Evolutionary conservation across 208 protist species (phyloP).

Genomic region (Trichomonas gallinae): DNA sequence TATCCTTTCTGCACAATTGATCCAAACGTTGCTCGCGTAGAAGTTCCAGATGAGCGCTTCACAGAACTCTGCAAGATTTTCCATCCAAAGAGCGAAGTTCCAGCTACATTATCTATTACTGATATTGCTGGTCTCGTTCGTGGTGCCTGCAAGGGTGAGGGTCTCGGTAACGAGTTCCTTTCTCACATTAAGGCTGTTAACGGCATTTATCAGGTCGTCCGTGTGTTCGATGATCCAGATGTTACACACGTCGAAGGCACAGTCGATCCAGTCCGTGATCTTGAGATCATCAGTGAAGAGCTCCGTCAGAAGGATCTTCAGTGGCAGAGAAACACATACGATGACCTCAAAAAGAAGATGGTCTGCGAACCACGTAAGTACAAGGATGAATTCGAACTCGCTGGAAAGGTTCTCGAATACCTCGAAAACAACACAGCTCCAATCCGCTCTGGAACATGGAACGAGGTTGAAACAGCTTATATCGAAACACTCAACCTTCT

Average conservation of each 20-base stretch:
- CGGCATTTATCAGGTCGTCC: conserved; percentile 42
- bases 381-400: conserved; percentile 16
- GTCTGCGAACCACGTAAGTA: conserved; percentile 2
- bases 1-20: conserved; percentile 39
- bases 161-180: conserved; percentile 41
- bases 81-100: not conserved
- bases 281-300: conserved; percentile 37
- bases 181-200: conserved; percentile 40
- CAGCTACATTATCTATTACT: conserved; percentile 22
- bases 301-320: conserved; percentile 31
- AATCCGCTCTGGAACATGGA: conserved; percentile 4
- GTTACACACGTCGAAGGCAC: conserved; percentile 37
- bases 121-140: conserved; percentile 44
- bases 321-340: not conserved
- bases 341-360: not conserved
- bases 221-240: conserved; percentile 30
- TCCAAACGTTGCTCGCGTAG: conserved; percentile 21
- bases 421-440: not conserved
- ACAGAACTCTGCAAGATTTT: conserved; percentile 6
- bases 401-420: not conserved
- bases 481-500: not conserved
- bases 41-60: conserved; percentile 32
- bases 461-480: conserved; percentile 8
- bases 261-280: conserved; percentile 38
- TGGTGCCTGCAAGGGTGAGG: conserved; percentile 36